Evolutionary conservation across 2,329 filamentous ascomycete genomes (phyloP), one percentile per base, ranked within the genome.

Genomic region (Microdochium trichocladiopsis): DNA sequence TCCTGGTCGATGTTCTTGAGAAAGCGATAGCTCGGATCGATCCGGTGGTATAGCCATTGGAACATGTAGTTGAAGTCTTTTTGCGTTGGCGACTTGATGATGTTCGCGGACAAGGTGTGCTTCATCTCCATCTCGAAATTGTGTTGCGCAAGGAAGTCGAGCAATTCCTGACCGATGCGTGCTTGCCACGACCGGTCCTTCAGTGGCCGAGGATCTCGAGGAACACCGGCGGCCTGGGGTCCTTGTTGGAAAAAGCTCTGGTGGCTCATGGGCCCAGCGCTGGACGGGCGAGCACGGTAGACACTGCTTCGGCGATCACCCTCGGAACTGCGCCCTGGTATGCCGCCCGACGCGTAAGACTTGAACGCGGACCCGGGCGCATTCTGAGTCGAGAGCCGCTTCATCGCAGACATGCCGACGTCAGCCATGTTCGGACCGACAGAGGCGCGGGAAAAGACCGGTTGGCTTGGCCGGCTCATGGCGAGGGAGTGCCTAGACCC

Each of bases 101-200:
- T 88, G 62, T 96, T 96, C 57, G 88, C 87, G 1, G 90, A 89
- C n/a, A 99, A 76, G 1, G 84, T 87, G 67, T 97, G 89, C 71
- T 95, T 96, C 86, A 95, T 96, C 61, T 97, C 92, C 79, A 96
- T 84, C 70, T 99, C 94, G 63, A 97, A 99, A 65, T 96, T 96
- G 68, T 96, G 87, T 53, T 92, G 86, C 1, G 90, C 86, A 65
- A 99, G 79, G 66, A 95, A 99, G 59, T 99, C 94, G 58, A 95
- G 74, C 52, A 99, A 72, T 63, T 99, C 92, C 60, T 94, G 88
- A 8, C 87, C 90, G 68, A 99, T 92, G 52, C 86, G 83, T 25
- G 83, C 79, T 65, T 95, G 89, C 60, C 88, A 95, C 22, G 80
- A 79, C 36, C 88, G 79, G 64, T 97, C 90, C 64, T 86, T 88